Evolutionary conservation across 805 yeast genomes (phyloP).

Genomic region (Ogataea dorogensis): DNA sequence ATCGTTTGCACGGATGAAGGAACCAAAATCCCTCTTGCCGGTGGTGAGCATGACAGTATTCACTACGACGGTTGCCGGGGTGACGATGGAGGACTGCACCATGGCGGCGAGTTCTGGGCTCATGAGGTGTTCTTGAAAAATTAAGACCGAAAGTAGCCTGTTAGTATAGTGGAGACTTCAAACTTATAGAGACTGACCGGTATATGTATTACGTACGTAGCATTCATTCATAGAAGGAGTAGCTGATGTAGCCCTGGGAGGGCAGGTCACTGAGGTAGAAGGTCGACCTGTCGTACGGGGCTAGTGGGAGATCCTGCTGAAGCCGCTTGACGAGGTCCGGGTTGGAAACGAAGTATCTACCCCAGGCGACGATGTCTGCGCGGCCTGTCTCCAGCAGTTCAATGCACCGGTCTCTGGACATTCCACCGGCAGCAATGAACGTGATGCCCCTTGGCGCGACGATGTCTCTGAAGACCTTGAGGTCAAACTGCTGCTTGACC

Average conservation of each 20-base stretch:
- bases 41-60: no score
- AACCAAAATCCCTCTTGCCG: no score
- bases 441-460: slow-evolving; percentile 37
- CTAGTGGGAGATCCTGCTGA: slow-evolving; percentile 35
- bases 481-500: slow-evolving; percentile 5
- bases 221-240: no score
- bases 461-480: slow-evolving; percentile 48
- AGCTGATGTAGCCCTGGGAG: neutral
- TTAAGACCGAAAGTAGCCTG: no score
- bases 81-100: no score
- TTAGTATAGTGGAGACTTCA: no score
- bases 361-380: slow-evolving; percentile 39
- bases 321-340: slow-evolving; percentile 43
- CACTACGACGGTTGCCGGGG: no score
- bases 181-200: no score
- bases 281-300: slow-evolving; percentile 37
- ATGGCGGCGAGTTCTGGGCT: no score
- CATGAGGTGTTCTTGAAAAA: no score
- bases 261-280: slow-evolving; percentile 32
- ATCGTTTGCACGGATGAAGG: no score
- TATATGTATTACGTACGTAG: no score
- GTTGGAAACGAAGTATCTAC: slow-evolving; percentile 41
- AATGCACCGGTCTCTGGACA: slow-evolving; percentile 14
- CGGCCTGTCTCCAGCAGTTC: slow-evolving; percentile 21
- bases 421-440: slow-evolving; percentile 23